These are phyloP conservation scores for Stachybotrys chartarum DNA, from an alignment of 2,329 filamentous ascomycete genomes.

Conservation along the genomic window DNA sequence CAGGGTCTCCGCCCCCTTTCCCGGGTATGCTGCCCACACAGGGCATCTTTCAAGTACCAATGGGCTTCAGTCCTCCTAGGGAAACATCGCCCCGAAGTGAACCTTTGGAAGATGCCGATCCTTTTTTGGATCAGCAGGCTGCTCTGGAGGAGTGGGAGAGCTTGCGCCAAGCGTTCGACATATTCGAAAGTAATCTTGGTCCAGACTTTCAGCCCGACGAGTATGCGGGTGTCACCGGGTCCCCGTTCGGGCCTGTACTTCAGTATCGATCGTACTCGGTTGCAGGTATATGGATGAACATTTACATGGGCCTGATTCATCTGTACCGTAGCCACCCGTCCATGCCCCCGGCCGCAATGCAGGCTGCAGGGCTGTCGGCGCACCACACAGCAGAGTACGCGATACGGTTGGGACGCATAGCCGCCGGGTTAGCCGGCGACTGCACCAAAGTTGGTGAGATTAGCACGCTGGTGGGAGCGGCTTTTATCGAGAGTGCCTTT, in stretches of 20 bases:
- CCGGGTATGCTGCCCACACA: slow-evolving; percentile 49
- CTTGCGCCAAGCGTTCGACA: slow-evolving; percentile 63
- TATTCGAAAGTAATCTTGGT: slow-evolving; percentile 60
- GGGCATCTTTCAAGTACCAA: slow-evolving; percentile 41
- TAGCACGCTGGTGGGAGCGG: slow-evolving; percentile 71
- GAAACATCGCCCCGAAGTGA: slow-evolving; percentile 35
- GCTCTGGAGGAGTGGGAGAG: slow-evolving; percentile 73
- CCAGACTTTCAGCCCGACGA: slow-evolving; percentile 71
- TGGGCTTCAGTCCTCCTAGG: slow-evolving; percentile 46
- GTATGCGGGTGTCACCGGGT: slow-evolving; percentile 48
- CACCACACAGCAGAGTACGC: slow-evolving; percentile 64
- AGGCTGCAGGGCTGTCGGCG: slow-evolving; percentile 74
- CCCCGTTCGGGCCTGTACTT: slow-evolving; percentile 76
- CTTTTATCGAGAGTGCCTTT: slow-evolving; percentile 75
- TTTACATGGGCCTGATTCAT: slow-evolving; percentile 77
- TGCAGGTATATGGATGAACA: slow-evolving; percentile 79
- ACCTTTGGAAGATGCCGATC: slow-evolving; percentile 44
- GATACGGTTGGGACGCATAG: slow-evolving; percentile 71
- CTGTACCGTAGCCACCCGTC: slow-evolving; percentile 76
- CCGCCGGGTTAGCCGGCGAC: slow-evolving; percentile 60
- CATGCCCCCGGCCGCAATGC: slow-evolving; percentile 87
- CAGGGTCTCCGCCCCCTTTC: slow-evolving; percentile 37
- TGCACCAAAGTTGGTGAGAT: slow-evolving; percentile 48
- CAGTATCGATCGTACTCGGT: slow-evolving; percentile 85
- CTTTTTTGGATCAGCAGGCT: slow-evolving; percentile 58